Evolutionary conservation across 805 yeast genomes (phyloP).

Genomic region (Candida maesae): DNA sequence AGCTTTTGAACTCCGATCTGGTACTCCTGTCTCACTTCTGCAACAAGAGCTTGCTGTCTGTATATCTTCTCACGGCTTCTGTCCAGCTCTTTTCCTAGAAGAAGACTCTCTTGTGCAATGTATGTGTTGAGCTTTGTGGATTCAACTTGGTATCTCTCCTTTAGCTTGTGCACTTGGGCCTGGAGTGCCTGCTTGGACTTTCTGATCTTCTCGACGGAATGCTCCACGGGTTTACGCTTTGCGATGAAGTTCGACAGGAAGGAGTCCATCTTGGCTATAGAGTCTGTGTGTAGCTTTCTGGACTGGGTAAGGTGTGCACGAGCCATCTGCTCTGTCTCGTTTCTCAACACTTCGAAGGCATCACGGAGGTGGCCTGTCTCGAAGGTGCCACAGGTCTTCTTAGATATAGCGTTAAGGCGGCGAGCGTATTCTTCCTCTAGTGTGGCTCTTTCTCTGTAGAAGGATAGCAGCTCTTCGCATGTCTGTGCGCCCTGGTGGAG

Average conservation of each 20-base stretch:
- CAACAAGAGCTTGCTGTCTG: constrained; percentile 41
- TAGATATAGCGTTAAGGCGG: constrained; percentile 48
- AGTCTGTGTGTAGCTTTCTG: constrained; percentile 48
- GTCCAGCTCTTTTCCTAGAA: constrained; percentile 73
- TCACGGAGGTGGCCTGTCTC: constrained; percentile 58
- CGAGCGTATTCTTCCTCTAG: constrained; percentile 74
- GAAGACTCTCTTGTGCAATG: constrained; percentile 57
- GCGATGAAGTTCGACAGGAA: constrained; percentile 50
- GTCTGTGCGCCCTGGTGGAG: constrained; percentile 60
- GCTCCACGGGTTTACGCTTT: constrained; percentile 53
- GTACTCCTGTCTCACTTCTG: constrained; percentile 49
- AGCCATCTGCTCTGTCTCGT: constrained; percentile 58
- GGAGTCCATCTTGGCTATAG: constrained; percentile 45
- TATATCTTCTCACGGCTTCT: constrained; percentile 52
- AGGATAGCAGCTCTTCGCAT: constrained; percentile 43
- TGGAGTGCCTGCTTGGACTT: constrained; percentile 40
- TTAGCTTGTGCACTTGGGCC: constrained; percentile 35
- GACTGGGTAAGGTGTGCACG: constrained; percentile 52
- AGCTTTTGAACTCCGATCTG: constrained; percentile 49
- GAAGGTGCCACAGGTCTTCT: constrained; percentile 47
- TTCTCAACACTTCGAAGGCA: constrained; percentile 54
- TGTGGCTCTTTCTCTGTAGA: constrained; percentile 51
- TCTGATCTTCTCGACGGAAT: constrained; percentile 51
- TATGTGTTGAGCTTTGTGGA: constrained; percentile 56
- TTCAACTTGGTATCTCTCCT: constrained; percentile 51